Base-by-base conservation (phyloP, 345 rosid genomes). In the Sonneratia caseolaris region DNA sequence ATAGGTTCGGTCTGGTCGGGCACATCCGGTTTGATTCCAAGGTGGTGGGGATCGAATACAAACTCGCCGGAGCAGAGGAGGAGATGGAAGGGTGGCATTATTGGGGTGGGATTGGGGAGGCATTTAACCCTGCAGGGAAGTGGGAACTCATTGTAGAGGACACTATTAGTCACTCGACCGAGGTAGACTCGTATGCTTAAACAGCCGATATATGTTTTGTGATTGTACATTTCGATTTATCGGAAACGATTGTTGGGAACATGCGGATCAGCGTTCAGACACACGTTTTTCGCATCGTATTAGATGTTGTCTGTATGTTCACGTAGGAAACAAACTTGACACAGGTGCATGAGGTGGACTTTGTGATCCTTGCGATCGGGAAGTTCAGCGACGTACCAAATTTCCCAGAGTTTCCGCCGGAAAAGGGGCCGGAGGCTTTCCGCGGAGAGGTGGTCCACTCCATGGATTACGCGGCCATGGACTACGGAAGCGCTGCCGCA, bases 391-490 rank as follows among this genome's bases (percentile, higher is more conserved):
- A 70, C 15, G 19, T 79, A 15, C 87, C 89, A 1, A 79, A 86
- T 13, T 70, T 80, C 13, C 87, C 87, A 0, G 76, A 81, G 42
- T 84, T 81, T 70, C 80, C 81, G 7, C 79, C 80, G 1, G 64
- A 66, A 4, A 55, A 74, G 7, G 87, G 86, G 2, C 88, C 85
- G 0, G 85, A 83, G 70, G 84, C 71, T 21, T 86, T 86, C 68
- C 53, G 43, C 1, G 85, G 86, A 2, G 45, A 81, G 65, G 87
- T 83, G 36, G 71, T 83, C 32, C 91, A 86, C 27, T 74, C 86
- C 8, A 76, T 78, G 85, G 86, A 84, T 49, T 83, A 81, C 38
- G 68, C 78, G 0, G 72, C 69, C 43, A 73, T 76, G 80, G 77
- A 75, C 15, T 24, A n/a, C 53, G 71, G 68, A 38, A 61, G 5